These are phyloP conservation scores for Aureobasidium sp. DNA, from an alignment of 2,329 filamentous ascomycete species.

Conservation along the genomic window DNA sequence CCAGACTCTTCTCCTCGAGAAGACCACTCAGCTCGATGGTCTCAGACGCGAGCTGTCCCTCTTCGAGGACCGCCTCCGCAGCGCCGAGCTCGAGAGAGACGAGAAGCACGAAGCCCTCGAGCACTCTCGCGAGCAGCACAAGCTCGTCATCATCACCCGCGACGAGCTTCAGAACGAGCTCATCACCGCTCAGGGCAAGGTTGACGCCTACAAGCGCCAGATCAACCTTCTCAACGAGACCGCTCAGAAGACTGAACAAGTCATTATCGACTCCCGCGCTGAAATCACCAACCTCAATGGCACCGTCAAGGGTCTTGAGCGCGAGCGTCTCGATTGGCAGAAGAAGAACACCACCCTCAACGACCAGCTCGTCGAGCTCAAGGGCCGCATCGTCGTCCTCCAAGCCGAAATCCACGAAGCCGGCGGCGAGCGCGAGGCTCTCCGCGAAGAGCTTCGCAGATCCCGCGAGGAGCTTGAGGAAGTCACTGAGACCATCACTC, in stretches of 20 bases:
- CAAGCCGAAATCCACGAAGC: constrained; percentile 22
- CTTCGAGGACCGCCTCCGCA: constrained; percentile 23
- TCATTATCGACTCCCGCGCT: constrained; percentile 20
- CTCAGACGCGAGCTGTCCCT: constrained; percentile 23
- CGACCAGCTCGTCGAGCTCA: constrained; percentile 22
- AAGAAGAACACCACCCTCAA: constrained; percentile 22
- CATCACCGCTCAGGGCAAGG: constrained; percentile 22
- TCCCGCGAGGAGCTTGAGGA: constrained; percentile 24
- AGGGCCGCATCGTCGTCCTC: constrained; percentile 23
- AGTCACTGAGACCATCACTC: constrained; percentile 24
- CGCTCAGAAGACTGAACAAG: constrained; percentile 22
- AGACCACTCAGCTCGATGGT: constrained; percentile 22
- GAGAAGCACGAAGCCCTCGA: constrained; percentile 23
- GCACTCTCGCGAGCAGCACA: constrained; percentile 24
- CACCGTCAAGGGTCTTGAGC: constrained; percentile 24
- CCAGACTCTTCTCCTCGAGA: constrained; percentile 22
- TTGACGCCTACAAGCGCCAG: constrained; percentile 22
- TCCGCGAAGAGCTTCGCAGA: constrained; percentile 23
- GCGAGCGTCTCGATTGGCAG: constrained; percentile 25
- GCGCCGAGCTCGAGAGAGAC: constrained; percentile 22
- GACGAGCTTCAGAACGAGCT: constrained; percentile 26
- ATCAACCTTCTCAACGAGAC: constrained; percentile 22
- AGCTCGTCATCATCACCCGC: constrained; percentile 22
- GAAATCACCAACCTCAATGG: constrained; percentile 22
- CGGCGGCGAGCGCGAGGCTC: constrained; percentile 22